A percentile compares a stretch with the other conserved stretches of the same genome.
Evolutionary conservation across 306 rosid species (phyloP).

Genomic region (Castanea sativa): DNA sequence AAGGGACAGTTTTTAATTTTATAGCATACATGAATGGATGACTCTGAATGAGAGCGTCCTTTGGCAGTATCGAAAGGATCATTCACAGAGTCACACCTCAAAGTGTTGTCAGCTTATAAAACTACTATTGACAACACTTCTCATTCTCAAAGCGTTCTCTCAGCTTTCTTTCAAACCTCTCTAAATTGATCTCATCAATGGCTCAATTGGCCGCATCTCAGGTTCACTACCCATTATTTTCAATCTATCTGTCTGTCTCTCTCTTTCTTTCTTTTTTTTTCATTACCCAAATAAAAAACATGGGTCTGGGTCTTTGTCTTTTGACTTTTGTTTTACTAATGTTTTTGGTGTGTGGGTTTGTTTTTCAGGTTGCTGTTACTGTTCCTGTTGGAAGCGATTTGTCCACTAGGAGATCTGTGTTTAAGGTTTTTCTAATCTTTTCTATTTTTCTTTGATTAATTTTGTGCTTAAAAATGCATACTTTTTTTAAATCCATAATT

Average conservation of each 20-base stretch:
- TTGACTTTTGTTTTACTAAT: background rate
- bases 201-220: conserved; percentile 42
- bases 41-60: conserved; percentile 25
- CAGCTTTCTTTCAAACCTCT: background rate
- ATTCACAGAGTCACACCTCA: background rate
- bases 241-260: background rate
- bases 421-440: conserved; percentile 32
- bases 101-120: too few relatives aligned
- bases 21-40: too few relatives aligned
- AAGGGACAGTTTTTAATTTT: too few relatives aligned
- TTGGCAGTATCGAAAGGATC: conserved; percentile 48
- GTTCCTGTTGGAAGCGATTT: conserved; percentile 48
- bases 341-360: background rate
- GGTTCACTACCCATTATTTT: conserved; percentile 21
- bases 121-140: too few relatives aligned
- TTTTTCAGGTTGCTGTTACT: conserved; percentile 39
- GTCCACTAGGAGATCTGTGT: conserved; percentile 46
- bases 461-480: background rate
- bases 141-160: too few relatives aligned
- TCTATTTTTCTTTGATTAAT: background rate
- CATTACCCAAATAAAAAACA: background rate
- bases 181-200: conserved; percentile 27
- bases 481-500: background rate
- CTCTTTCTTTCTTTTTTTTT: too few relatives aligned
- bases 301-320: conserved; percentile 6